These are phyloP conservation scores for Linnemannia hyalina DNA, from an alignment of 192 early-diverging fungal species.

Conservation along the genomic window DNA sequence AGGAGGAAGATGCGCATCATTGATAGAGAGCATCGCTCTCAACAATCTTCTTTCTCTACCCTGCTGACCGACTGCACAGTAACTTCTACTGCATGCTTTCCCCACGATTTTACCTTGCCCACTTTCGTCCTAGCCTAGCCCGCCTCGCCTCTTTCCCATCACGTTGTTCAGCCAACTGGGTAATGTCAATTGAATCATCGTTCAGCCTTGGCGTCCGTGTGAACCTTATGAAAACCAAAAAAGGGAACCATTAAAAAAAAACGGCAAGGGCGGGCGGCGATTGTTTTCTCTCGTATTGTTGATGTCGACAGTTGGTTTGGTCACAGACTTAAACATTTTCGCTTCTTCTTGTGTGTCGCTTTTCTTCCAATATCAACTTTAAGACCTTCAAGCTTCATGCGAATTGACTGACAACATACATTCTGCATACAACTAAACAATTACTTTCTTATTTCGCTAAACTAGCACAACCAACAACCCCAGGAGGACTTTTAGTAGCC, in stretches of 20 bases:
- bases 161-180: not conserved
- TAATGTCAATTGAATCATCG: too few species aligned
- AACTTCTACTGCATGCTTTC: not conserved
- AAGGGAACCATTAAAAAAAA: not conserved
- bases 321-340: not conserved
- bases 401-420: too few species aligned
- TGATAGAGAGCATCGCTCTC: constrained; percentile 1
- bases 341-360: too few species aligned
- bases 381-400: too few species aligned
- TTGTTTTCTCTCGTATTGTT: not conserved
- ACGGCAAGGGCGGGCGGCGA: not conserved
- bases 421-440: too few species aligned
- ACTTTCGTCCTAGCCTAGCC: not conserved
- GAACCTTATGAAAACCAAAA: not conserved
- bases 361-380: too few species aligned
- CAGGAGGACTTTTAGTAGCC: constrained; percentile 27
- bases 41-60: not conserved
- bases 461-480: too few species aligned
- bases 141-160: not conserved
- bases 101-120: not conserved
- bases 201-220: not conserved
- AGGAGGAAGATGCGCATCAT: not conserved
- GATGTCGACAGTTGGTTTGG: not conserved
- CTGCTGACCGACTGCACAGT: not conserved
- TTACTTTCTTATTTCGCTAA: too few species aligned